Evolutionary conservation across 2,329 filamentous ascomycete species (phyloP), one percentile per base, ranked within the genome.

Genomic region (Aureobasidium sp.): DNA sequence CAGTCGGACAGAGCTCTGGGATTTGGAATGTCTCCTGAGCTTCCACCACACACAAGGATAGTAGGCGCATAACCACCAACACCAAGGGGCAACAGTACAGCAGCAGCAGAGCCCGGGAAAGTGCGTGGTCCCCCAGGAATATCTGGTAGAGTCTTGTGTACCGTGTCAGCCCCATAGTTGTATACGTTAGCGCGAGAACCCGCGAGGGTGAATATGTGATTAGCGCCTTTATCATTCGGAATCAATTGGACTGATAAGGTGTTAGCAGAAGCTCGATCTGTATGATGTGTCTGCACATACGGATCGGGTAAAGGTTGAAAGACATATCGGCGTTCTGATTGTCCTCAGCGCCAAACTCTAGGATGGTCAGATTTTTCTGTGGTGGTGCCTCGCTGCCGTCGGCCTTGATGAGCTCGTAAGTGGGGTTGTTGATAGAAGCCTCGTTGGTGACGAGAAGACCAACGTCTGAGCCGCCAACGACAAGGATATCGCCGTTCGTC

Each of bases 181-280:
- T 88, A 72, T 63, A 88, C 84, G n/a, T 84, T 80, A 8, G 84
- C 86, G 69, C 87, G 83, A 69, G 87, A 87, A 73, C 83, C 87
- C 72, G 78, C 78, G 25, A 86, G 81, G 10, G 52, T 59, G 44
- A 62, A 62, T 34, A 62, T 37, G 27, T 61, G 59, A 30, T 61
- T 39, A 21, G 49, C 59, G 3, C 29, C 34, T 3, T 61, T n/a
- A 11, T 11, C 48, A 27, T 61, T 61, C 21, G 59, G 59, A 7
- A 61, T 65, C 87, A 83, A 69, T 88, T 86, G 16, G 49, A 50
- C 47, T 50, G 11, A 6, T 1, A 15, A 7, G 9, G 3, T 5
- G 47, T 50, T 13, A 50, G 47, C 9, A 15, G 21, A 11, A 50
- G n/a, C n/a, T 34, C 10, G 8, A 13, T 34, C n/a, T 13, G 4